These are phyloP conservation scores for Phytophthora sansomeana DNA, from an alignment of 352 stramenopile species.

Conservation along the genomic window DNA sequence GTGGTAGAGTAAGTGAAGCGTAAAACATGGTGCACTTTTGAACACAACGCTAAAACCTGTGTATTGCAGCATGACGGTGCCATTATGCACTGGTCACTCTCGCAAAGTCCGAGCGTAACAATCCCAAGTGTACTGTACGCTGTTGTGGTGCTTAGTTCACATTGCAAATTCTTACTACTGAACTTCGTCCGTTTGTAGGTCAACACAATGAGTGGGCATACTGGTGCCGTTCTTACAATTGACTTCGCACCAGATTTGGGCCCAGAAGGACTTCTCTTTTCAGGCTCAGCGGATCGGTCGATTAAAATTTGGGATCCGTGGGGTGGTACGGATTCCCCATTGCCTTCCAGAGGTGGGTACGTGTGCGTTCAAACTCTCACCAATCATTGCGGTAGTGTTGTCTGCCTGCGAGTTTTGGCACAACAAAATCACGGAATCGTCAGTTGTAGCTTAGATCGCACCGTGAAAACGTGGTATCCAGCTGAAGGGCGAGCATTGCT, in stretches of 20 bases:
- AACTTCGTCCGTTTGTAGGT: slow-evolving; percentile 38
- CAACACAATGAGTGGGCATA: slow-evolving; percentile 57
- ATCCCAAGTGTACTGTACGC: slow-evolving; percentile 59
- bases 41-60: not conserved
- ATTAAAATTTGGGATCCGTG: slow-evolving; percentile 84
- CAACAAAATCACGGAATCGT: slow-evolving; percentile 63
- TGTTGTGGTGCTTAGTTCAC: not conserved
- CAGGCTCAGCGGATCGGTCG: slow-evolving; percentile 65
- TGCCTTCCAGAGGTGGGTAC: slow-evolving; percentile 38
- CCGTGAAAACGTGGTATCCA: slow-evolving; percentile 74
- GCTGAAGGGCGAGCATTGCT: slow-evolving; percentile 62
- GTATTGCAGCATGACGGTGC: slow-evolving; percentile 62
- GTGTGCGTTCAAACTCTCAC: slow-evolving; percentile 72
- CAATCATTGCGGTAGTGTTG: slow-evolving; percentile 63
- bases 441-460: slow-evolving; percentile 75
- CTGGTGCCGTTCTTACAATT: slow-evolving; percentile 57
- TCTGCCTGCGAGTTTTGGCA: slow-evolving; percentile 51
- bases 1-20: slow-evolving; percentile 49
- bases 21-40: not conserved
- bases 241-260: slow-evolving; percentile 53
- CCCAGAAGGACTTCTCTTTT: slow-evolving; percentile 67
- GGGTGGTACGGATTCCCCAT: slow-evolving; percentile 46
- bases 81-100: slow-evolving; percentile 67
- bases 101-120: slow-evolving; percentile 53
- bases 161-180: not conserved